Percentiles rank a stretch among this genome's conserved stretches.
Evolutionary conservation across 441 rosid genomes (phyloP).

Genomic region (Macaranga tanarius): DNA sequence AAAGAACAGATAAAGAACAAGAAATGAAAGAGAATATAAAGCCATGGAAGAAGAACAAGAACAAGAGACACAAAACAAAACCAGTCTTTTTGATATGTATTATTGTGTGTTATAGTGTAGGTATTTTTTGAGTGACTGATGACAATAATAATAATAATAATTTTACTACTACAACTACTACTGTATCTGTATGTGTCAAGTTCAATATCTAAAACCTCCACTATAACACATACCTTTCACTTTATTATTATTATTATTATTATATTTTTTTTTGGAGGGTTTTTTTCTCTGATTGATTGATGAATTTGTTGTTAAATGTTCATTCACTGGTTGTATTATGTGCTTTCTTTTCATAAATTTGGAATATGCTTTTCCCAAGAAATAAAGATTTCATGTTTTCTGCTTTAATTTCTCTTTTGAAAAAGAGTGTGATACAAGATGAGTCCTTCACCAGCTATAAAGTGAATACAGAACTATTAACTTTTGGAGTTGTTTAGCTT

Average conservation of each 20-base stretch:
- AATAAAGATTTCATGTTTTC: conserved; percentile 25
- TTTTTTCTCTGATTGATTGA: conserved; percentile 24
- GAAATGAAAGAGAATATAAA: conserved; percentile 32
- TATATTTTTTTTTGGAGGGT: conserved; percentile 3
- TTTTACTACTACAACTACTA: background rate
- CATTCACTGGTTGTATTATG: conserved; percentile 26
- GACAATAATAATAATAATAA: background rate
- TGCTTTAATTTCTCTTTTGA: conserved; percentile 33
- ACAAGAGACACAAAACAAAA: background rate
- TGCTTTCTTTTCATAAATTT: conserved; percentile 29
- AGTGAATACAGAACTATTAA: background rate
- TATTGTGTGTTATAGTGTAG: background rate
- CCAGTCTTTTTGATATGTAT: conserved; percentile 21
- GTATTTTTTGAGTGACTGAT: conserved; percentile 20
- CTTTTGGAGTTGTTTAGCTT: background rate
- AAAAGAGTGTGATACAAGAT: conserved; percentile 24
- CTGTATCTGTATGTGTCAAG: conserved; percentile 9
- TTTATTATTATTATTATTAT: too few species aligned
- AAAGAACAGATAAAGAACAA: conserved; percentile 37
- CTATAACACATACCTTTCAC: conserved; percentile 17
- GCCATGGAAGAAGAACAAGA: conserved; percentile 49
- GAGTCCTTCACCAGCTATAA: background rate
- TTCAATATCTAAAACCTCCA: conserved; percentile 6
- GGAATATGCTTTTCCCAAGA: conserved; percentile 44
- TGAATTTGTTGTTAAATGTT: conserved; percentile 32